A percentile compares a stretch with the other conserved stretches of the same genome.
Conservation (phyloP, 352 stramenopile genomes). For the Globisporangium orthogonon region DNA sequence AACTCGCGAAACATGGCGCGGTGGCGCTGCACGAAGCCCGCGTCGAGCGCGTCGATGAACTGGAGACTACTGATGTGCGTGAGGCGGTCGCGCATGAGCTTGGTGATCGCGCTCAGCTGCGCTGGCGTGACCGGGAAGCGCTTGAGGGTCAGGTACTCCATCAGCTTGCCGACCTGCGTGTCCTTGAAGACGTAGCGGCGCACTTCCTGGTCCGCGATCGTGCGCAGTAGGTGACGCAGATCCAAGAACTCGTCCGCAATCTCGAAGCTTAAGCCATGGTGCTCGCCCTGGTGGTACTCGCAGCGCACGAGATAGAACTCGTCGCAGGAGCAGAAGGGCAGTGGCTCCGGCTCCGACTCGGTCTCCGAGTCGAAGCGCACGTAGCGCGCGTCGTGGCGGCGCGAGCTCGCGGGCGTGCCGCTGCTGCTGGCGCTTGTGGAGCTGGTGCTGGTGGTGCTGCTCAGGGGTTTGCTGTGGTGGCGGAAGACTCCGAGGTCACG, state of each 20-base stretch:
- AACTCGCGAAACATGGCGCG: conserved; percentile 38
- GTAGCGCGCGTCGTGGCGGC: background rate
- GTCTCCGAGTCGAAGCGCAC: conserved; percentile 31
- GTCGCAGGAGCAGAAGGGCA: conserved; percentile 42
- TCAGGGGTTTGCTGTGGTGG: background rate
- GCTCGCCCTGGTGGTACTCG: conserved; percentile 38
- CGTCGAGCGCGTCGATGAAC: conserved; percentile 38
- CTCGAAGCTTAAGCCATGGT: conserved; percentile 48
- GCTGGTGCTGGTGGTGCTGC: conserved; percentile 3
- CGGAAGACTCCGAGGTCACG: conserved; percentile 1
- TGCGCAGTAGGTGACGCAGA: conserved; percentile 39
- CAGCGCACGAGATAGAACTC: conserved; percentile 38
- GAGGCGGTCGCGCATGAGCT: conserved; percentile 32
- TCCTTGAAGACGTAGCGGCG: conserved; percentile 44
- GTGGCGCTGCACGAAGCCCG: conserved; percentile 30
- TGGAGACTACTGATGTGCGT: conserved; percentile 38
- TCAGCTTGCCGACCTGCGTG: conserved; percentile 47
- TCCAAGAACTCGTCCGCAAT: conserved; percentile 41
- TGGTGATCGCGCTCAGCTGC: conserved; percentile 36
- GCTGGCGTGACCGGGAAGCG: conserved; percentile 38
- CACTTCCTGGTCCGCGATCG: conserved; percentile 40
- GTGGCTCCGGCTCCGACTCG: conserved; percentile 40
- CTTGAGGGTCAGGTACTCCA: conserved; percentile 44
- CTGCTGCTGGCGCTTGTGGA: background rate
- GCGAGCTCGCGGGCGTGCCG: background rate